Evolutionary conservation across 106 monocot species (phyloP).

Genomic region (Vanilla planifolia): DNA sequence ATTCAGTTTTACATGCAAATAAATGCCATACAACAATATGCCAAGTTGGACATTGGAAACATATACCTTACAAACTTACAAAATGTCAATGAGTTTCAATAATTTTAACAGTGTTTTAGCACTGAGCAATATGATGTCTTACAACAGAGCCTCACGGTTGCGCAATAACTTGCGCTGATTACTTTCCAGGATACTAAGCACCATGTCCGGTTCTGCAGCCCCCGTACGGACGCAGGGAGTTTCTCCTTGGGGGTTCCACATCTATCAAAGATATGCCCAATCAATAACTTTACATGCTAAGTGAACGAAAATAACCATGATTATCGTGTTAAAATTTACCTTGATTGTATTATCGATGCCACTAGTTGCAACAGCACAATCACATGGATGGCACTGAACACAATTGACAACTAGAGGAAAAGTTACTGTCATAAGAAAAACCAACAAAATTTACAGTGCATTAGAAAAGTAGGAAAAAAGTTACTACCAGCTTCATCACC

Average conservation of each 20-base stretch:
- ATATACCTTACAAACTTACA: neutral
- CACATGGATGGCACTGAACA: constrained; percentile 93
- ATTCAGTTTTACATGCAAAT: too few species aligned
- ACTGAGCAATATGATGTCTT: constrained; percentile 18
- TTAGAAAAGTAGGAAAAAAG: neutral
- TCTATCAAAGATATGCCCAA: constrained; percentile 30
- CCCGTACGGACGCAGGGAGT: constrained; percentile 72
- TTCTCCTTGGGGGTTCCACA: constrained; percentile 75
- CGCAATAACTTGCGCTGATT: constrained; percentile 68
- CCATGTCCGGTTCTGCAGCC: constrained; percentile 53
- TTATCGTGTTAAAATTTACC: constrained; percentile 23
- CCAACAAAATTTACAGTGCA: constrained; percentile 1
- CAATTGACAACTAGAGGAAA: constrained; percentile 90
- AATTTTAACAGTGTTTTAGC: neutral
- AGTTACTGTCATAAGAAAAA: neutral
- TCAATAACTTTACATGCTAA: neutral
- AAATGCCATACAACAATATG: too few species aligned
- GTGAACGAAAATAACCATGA: neutral
- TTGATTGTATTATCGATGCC: constrained; percentile 95
- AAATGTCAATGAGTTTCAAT: neutral
- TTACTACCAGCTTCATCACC: constrained; percentile 83
- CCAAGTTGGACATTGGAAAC: too few species aligned
- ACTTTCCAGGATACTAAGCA: constrained; percentile 50
- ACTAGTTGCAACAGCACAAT: constrained; percentile 91
- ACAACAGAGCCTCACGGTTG: constrained; percentile 57